Evolutionary conservation across 225 moss, liverwort and hornwort species (phyloP).

Genomic region (Polytrichum formosum): DNA sequence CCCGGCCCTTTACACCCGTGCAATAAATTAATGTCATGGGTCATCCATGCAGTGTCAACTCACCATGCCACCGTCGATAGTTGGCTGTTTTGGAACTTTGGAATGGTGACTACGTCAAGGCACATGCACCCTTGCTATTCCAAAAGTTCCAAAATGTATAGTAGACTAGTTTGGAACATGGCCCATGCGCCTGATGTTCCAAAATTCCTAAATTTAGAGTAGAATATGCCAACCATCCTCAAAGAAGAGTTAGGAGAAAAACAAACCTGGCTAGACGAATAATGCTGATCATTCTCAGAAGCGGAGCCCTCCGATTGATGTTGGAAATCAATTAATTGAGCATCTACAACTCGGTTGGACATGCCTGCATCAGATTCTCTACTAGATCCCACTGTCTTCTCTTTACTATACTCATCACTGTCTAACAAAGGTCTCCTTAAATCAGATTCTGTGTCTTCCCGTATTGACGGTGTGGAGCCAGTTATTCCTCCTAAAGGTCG

Average conservation of each 20-base stretch:
- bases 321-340: conserved; percentile 10
- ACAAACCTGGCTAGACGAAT: conserved; percentile 35
- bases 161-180: too few relatives aligned
- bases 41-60: too few relatives aligned
- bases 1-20: neutral
- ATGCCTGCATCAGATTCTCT: conserved; percentile 17
- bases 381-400: conserved; percentile 16
- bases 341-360: conserved; percentile 9
- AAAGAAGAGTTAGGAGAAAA: neutral
- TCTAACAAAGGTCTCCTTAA: conserved; percentile 42
- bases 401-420: conserved; percentile 11
- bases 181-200: too few relatives aligned
- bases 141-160: too few relatives aligned
- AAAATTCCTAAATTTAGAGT: too few relatives aligned
- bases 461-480: conserved; percentile 24
- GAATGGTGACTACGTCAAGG: too few relatives aligned
- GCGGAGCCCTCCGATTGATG: conserved; percentile 35
- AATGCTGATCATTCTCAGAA: conserved; percentile 38
- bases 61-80: too few relatives aligned
- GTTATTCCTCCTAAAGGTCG: conserved; percentile 11
- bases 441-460: conserved; percentile 34
- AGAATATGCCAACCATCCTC: conserved; percentile 11
- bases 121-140: too few relatives aligned
- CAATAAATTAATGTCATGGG: too few relatives aligned
- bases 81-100: too few relatives aligned